Evolutionary conservation across 2,329 filamentous ascomycete genomes (phyloP), one percentile per base, ranked within the genome.

Genomic region (Pseudocercospora vitis): DNA sequence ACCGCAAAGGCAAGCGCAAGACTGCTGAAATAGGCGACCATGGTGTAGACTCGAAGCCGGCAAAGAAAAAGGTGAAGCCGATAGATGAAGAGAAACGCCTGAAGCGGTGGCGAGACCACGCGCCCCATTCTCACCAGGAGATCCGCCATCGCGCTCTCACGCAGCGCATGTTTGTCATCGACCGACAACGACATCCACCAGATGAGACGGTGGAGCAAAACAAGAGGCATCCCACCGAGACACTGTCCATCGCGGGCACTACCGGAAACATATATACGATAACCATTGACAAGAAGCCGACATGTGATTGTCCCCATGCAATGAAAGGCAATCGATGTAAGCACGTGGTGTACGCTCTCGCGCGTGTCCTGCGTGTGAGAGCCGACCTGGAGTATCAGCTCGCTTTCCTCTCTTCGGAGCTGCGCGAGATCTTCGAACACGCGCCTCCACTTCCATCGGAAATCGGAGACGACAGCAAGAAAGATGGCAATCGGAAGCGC

Each of bases 181-280:
- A 67, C 39, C 62, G 66, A 9, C 47, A 61, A 28, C 63, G 66
- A 9, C 24, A 52, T 33, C 18, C 21, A 7, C 48, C 54, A 4
- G 45, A 47, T n/a, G 32, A 58, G 28, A 32, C 32, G 12, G n/a
- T 45, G 16, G 35, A 16, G 26, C 16, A 37, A 39, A 35, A 47
- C 44, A 14, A 12, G 12, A 19, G 68, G 67, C 68, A 68, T 2
- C 78, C 76, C 0, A 71, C 78, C 48, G 83, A 87, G 64, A 71
- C 68, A 1, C 75, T 85, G 47, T 71, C 79, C 12, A 77, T 86
- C 44, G 81, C 81, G 19, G 83, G 84, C 11, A 76, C 78, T 4
- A 85, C 82, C 0, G 83, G 83, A 9, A 86, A 86, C 58, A 69
- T 86, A 14, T 86, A 87, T 68, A 78, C 73, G 0, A 77, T 83